These are phyloP conservation scores for Aspergillus avenaceus DNA, from an alignment of 495 filamentous ascomycete species.

Conservation along the genomic window DNA sequence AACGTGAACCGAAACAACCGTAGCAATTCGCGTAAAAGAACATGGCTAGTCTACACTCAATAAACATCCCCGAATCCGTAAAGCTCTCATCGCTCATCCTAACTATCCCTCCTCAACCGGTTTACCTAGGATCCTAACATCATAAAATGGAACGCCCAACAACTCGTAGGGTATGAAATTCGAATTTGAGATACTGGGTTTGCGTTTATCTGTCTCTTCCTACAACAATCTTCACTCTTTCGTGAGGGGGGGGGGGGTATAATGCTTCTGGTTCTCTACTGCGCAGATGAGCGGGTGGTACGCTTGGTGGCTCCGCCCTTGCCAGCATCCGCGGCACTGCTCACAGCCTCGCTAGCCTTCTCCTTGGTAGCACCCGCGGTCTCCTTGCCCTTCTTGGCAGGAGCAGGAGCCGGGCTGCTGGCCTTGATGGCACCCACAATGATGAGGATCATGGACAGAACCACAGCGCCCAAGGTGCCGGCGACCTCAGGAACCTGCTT, in stretches of 20 bases:
- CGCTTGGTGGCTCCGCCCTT: conserved; percentile 66
- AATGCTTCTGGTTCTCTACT: conserved; percentile 24
- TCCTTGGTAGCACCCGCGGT: conserved; percentile 71
- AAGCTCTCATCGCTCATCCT: not conserved
- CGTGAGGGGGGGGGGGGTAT: no score
- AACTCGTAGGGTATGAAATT: not conserved
- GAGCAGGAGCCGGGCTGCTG: conserved; percentile 51
- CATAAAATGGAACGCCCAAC: not conserved
- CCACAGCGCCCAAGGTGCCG: conserved; percentile 66
- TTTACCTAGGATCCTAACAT: not conserved
- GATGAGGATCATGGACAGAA: conserved; percentile 64
- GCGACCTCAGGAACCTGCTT: conserved; percentile 90
- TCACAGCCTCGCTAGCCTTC: conserved; percentile 66
- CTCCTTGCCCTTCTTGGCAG: conserved; percentile 66
- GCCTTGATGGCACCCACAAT: conserved; percentile 54
- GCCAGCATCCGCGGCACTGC: conserved; percentile 60
- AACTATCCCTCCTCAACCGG: not conserved
- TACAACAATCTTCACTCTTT: not conserved
- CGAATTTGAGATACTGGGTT: not conserved
- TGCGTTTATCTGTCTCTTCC: not conserved
- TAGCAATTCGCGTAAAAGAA: no score
- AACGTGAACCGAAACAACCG: no score
- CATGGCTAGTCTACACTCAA: no score
- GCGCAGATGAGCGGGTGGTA: conserved; percentile 54
- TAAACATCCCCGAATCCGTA: no score